Evolutionary conservation across 23 red algal genomes (phyloP).

Genomic region (Chondrus crispus): DNA sequence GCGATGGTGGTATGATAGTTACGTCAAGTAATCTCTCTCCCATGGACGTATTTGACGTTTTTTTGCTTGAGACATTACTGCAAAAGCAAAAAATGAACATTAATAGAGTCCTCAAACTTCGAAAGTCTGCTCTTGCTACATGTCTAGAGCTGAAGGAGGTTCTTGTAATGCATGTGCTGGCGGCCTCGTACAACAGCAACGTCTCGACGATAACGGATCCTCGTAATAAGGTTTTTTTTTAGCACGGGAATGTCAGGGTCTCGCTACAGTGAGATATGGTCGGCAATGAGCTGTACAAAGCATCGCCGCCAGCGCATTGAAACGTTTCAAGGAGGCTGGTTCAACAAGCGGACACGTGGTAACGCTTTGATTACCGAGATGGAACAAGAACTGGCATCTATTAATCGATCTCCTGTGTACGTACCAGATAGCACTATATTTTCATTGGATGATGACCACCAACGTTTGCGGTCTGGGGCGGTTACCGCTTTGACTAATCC

Average conservation of each 20-base stretch:
- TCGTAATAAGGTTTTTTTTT: background rate
- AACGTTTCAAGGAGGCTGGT: background rate
- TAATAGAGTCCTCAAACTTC: background rate
- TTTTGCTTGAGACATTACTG: background rate
- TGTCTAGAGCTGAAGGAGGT: background rate
- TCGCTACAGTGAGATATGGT: background rate
- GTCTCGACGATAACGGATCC: background rate
- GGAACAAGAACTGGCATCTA: background rate
- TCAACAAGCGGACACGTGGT: background rate
- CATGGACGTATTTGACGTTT: constrained; percentile 17
- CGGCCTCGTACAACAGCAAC: background rate
- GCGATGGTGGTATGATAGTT: background rate
- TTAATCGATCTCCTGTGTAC: background rate
- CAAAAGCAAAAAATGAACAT: background rate
- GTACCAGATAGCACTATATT: background rate
- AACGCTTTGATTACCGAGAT: constrained; percentile 10
- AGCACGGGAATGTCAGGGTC: background rate
- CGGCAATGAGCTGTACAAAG: background rate
- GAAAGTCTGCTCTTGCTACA: background rate
- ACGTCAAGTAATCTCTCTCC: background rate
- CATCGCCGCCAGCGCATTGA: background rate
- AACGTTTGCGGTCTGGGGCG: background rate
- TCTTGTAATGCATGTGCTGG: background rate
- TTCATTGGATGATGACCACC: background rate
- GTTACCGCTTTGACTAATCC: background rate